Evolutionary conservation across 225 moss, liverwort and hornwort genomes (phyloP), one percentile per base, ranked within the genome.

Genomic region (Marchantia paleacea): DNA sequence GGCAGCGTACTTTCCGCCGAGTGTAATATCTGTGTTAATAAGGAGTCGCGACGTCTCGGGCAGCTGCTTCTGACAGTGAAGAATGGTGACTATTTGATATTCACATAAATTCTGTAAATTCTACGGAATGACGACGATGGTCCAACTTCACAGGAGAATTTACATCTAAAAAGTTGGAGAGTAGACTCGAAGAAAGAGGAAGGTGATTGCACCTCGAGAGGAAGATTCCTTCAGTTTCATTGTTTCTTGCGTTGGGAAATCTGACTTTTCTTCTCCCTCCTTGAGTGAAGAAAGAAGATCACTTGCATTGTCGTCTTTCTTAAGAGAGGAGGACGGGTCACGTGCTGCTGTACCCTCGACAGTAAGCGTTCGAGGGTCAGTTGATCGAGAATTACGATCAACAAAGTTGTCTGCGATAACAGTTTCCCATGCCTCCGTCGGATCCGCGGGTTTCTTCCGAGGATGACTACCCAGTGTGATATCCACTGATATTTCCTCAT

Each of bases 401-500:
- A 68, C 30, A 13, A 31, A 31, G 16, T 68, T 68, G 12, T 68
- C 68, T 68, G 67, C 19, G 12, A 67, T 15, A 2, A 67, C 18
- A 70, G 47, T 48, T 11, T 39, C 70, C 39, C 12, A 39, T 7
- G 3, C 14, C 7, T 64, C 64, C 57, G 19, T 1, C 57, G 19
- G 57, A 57, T 9, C 20, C 47, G 18, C 18, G 47, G 8, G 47
- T 18, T 70, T 48, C 18, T 48, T 48, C 24, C 22, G 64, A 18
- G 24, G 64, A 19, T 2, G 64, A 64, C 20, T 9, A 29, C 19
- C 10, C 70, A 47, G 22, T 11, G 49, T 71, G 31, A 39, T 50
- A 50, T 71, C 71, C 18, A 49, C 71, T 22, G 49, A 29, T 22
- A 71, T 22, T 71, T 71, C 71, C 30, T 49, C 71, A n/a, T 64